phyloP scores from a whole-genome alignment of 2,329 filamentous ascomycete species.

The Mycogone perniciosa region DNA sequence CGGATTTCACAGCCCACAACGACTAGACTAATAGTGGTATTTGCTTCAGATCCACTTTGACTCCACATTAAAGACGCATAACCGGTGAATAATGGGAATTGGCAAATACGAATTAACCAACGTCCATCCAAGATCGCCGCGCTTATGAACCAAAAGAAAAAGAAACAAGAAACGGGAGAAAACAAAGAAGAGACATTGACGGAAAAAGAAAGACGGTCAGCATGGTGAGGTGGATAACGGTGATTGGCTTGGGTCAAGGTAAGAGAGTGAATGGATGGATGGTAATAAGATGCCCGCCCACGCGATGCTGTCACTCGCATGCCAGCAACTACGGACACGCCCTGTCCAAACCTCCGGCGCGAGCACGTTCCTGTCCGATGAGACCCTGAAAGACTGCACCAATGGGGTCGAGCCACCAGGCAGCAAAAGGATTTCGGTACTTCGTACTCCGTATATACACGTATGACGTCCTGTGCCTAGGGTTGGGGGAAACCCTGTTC shows the following conservation, averaged over 20 bases:
- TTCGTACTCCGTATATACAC: neutral
- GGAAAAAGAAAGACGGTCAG: neutral
- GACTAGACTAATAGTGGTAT: neutral
- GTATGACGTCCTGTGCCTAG: neutral
- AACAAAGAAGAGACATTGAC: neutral
- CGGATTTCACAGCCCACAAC: neutral
- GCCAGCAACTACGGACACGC: conserved; percentile 17
- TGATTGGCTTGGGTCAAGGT: neutral
- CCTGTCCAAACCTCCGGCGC: conserved; percentile 15
- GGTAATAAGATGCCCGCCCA: conserved; percentile 7
- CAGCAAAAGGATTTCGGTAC: neutral
- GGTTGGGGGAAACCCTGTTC: neutral
- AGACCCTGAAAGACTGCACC: neutral
- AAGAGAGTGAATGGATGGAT: neutral
- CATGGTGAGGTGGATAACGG: neutral
- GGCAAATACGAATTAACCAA: neutral
- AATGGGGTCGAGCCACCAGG: neutral
- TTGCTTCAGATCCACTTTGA: neutral
- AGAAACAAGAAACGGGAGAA: neutral
- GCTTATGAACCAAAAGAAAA: neutral
- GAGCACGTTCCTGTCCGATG: conserved; percentile 17
- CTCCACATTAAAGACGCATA: neutral
- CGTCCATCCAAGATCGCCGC: neutral
- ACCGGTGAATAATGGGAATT: neutral
- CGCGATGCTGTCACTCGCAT: conserved; percentile 19